Percentiles rank a stretch among this genome's conserved stretches.
phyloP scores from a whole-genome alignment of 345 rosid genomes.

The Cardamine occulta region DNA sequence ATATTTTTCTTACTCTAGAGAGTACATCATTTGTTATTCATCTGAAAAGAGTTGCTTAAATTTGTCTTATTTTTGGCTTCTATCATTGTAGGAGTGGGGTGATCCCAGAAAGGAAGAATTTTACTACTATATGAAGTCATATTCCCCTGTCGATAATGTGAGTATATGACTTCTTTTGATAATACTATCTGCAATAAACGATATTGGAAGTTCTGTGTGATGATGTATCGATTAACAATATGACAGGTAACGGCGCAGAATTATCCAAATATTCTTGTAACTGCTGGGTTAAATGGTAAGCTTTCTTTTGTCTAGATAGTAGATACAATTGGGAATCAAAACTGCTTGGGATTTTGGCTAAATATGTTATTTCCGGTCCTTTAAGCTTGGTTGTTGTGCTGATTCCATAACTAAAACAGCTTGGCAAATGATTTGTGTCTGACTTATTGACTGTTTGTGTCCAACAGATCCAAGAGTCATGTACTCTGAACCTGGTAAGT shows the following conservation, averaged over 20 bases:
- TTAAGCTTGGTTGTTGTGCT: background rate
- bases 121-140: slow-evolving; percentile 89
- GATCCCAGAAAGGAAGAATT: slow-evolving; percentile 91
- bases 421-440: slow-evolving; percentile 1
- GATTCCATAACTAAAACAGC: background rate
- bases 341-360: background rate
- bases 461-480: slow-evolving; percentile 82
- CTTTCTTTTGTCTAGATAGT: background rate
- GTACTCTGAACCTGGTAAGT: slow-evolving; percentile 94
- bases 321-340: background rate
- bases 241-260: slow-evolving; percentile 72
- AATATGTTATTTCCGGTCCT: background rate
- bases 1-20: background rate
- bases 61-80: background rate
- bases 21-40: slow-evolving; percentile 1
- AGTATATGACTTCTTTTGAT: slow-evolving; percentile 31
- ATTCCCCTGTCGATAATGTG: slow-evolving; percentile 95
- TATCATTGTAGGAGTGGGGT: slow-evolving; percentile 87
- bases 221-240: slow-evolving; percentile 12
- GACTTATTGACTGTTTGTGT: background rate
- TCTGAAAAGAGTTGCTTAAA: background rate
- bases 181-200: slow-evolving; percentile 25
- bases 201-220: background rate
- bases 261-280: slow-evolving; percentile 80
- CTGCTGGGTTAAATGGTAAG: slow-evolving; percentile 91